Percentiles rank a stretch among this genome's conserved stretches.
Evolutionary conservation across 1,284 basidiomycete genomes (phyloP).

Genomic region (Irpex sp.): DNA sequence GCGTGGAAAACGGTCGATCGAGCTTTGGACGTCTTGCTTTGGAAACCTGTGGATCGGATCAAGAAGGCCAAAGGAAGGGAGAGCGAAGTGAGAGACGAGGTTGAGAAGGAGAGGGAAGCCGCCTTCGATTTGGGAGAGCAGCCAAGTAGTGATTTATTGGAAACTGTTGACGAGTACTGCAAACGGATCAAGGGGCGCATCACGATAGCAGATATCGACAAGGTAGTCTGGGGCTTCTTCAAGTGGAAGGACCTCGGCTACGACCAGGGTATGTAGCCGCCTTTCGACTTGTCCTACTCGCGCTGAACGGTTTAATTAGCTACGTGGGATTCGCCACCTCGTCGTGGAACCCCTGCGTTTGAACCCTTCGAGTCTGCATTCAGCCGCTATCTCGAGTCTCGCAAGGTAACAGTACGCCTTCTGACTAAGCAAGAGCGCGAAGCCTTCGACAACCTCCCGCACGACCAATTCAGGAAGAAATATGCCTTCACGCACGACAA

Average conservation of each 20-base stretch:
- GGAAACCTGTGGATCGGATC: constrained; percentile 34
- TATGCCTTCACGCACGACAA: constrained; percentile 43
- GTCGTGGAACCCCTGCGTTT: constrained; percentile 52
- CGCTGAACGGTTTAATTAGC: constrained; percentile 38
- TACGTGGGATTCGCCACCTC: constrained; percentile 89
- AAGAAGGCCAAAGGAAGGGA: constrained; percentile 28
- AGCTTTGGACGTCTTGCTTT: constrained; percentile 72
- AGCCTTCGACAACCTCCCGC: constrained; percentile 41
- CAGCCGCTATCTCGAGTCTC: constrained; percentile 58
- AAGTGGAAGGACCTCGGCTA: constrained; percentile 93
- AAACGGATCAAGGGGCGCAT: constrained; percentile 40
- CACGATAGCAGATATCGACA: constrained; percentile 47
- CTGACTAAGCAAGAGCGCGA: constrained; percentile 37
- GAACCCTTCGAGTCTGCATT: constrained; percentile 67
- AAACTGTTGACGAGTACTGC: constrained; percentile 63
- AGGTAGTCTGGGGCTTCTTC: constrained; percentile 75
- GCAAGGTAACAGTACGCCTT: constrained; percentile 57
- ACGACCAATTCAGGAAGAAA: constrained; percentile 42
- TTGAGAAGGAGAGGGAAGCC: constrained; percentile 33
- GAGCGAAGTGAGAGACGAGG: constrained; percentile 23
- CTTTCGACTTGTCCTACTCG: neutral
- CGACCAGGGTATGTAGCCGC: constrained; percentile 64
- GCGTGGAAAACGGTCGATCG: constrained; percentile 81
- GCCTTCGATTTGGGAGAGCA: constrained; percentile 56
- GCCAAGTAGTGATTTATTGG: constrained; percentile 44